phyloP scores from a whole-genome alignment of 2,329 filamentous ascomycete species.

The Chalaropsis ovoidea region DNA sequence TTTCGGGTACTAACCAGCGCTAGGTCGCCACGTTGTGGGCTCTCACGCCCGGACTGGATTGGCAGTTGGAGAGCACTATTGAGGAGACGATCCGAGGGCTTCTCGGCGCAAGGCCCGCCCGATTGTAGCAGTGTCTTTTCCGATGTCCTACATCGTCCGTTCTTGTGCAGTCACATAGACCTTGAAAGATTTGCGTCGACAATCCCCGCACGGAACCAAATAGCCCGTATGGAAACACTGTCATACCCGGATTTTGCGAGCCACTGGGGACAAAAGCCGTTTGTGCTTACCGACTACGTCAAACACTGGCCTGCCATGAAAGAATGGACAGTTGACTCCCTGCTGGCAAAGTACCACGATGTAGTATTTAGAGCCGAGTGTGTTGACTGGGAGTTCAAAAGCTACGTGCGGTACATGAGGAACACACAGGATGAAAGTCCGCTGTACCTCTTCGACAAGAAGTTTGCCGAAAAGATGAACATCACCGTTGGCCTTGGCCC shows the following conservation, averaged over 20 bases:
- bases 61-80: slow-evolving; percentile 64
- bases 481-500: slow-evolving; percentile 50
- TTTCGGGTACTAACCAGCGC: background rate
- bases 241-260: slow-evolving; percentile 62
- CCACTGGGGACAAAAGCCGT: slow-evolving; percentile 69
- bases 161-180: slow-evolving; percentile 71
- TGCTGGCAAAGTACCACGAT: slow-evolving; percentile 54
- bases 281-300: slow-evolving; percentile 75
- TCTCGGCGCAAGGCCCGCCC: slow-evolving; percentile 42
- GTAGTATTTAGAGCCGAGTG: slow-evolving; percentile 78
- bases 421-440: slow-evolving; percentile 77
- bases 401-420: slow-evolving; percentile 72
- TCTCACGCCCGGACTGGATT: slow-evolving; percentile 30
- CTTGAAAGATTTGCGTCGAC: slow-evolving; percentile 55
- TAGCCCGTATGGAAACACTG: slow-evolving; percentile 58
- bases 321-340: slow-evolving; percentile 60
- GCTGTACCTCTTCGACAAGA: slow-evolving; percentile 81
- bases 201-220: slow-evolving; percentile 66
- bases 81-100: slow-evolving; percentile 45
- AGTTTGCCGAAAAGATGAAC: slow-evolving; percentile 77
- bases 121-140: slow-evolving; percentile 76
- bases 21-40: slow-evolving; percentile 28
- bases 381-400: slow-evolving; percentile 80
- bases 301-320: slow-evolving; percentile 69
- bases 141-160: slow-evolving; percentile 80